Base-by-base conservation (phyloP, 257 asterid species). In the Fraxinus anomala region DNA sequence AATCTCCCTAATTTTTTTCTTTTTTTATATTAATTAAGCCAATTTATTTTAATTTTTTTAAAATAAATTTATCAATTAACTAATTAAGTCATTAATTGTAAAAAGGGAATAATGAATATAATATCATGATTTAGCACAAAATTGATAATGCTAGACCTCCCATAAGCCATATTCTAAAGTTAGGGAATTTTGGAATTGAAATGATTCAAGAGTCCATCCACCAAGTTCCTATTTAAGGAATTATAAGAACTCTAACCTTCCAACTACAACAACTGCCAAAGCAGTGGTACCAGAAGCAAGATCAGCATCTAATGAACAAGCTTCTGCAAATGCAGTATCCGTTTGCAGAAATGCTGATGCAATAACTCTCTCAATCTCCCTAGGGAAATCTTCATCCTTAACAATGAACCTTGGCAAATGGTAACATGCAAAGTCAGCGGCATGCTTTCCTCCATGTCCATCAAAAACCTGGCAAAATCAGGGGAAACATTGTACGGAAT, bases 231-330 rank as follows among this genome's bases (percentile, higher is more conserved):
- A 61, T 24, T 61, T 23, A 61, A 24, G 33, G 30, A 54, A 44
- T 6, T 59, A 51, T n/a, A 33, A 42, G 71, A 44, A 40, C 26
- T 39, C 89, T 75, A 72, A 96, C 98, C 99, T 93, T 86, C 97
- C 97, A 74, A 88, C 79, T 56, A 96, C 86, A 82, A 96, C 79
- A 83, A 97, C 97, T 33, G 96, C 92, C 89, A 96, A 83, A 61
- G 97, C 99, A 82, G 99, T 95, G 88, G 99, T 95, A 73, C 99
- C 99, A 77, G 99, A 95, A 79, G 99, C 98, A 86, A 93, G 96
- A 87, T 85, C 96, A 21, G 85, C 91, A 83, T 95, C 89, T 83
- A 79, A 80, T 47, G 90, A 73, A 87, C 99, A 95, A 73, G 99
- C 98, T 86, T 93, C 88, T 3, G 99, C 94, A 68, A 96, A 91